Percentiles rank a stretch among this genome's conserved stretches.
Conservation (phyloP, 139 green algal genomes). For the Zygnema cylindricum region DNA sequence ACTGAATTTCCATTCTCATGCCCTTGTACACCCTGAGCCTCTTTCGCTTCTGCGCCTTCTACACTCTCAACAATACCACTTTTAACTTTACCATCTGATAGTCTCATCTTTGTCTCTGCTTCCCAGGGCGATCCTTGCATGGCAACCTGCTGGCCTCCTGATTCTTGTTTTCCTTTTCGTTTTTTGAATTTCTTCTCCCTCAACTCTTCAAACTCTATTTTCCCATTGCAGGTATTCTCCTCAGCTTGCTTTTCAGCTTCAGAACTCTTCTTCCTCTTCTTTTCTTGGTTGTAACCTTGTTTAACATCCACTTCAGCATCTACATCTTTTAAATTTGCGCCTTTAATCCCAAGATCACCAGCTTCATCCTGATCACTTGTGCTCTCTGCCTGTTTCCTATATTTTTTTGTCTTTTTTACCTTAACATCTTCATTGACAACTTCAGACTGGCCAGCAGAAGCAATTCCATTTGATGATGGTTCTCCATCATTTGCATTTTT, state of each 20-base stretch:
- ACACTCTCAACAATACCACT: neutral
- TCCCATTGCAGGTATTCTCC: too few species aligned
- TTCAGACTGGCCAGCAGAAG: neutral
- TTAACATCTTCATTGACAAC: neutral
- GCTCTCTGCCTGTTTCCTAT: neutral
- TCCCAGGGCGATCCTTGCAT: too few species aligned
- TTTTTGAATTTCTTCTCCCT: slow-evolving; percentile 1
- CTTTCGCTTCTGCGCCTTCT: slow-evolving; percentile 7
- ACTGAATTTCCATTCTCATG: too few species aligned
- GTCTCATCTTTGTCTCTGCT: too few species aligned
- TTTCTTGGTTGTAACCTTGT: neutral
- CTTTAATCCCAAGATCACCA: neutral
- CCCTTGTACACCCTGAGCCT: too few species aligned
- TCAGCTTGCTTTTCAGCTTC: too few species aligned
- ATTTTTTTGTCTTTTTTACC: neutral
- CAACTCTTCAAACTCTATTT: neutral
- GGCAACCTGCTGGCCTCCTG: too few species aligned
- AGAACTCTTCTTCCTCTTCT: slow-evolving; percentile 8
- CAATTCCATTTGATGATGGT: neutral
- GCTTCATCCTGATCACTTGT: neutral
- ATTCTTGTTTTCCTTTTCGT: too few species aligned
- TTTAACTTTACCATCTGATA: too few species aligned
- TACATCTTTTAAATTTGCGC: neutral
- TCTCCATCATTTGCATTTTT: neutral
- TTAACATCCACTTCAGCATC: neutral